Conservation (phyloP, 2,329 filamentous ascomycete species). For the Lachnellula hyalina region DNA sequence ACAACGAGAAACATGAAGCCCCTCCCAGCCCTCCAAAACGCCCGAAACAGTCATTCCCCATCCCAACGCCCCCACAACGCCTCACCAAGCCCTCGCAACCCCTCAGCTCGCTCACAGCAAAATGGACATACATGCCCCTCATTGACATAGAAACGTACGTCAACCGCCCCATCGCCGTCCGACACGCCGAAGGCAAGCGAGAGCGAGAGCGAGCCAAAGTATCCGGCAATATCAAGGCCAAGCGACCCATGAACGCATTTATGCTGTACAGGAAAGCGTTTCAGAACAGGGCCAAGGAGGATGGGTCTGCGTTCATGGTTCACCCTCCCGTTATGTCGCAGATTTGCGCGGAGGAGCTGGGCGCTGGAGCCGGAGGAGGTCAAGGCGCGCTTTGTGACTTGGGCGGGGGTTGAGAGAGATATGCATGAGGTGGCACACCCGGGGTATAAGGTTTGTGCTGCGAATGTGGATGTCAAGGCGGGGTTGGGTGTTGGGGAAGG, state of each 20-base stretch:
- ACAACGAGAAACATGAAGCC: background rate
- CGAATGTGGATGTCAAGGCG: background rate
- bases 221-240: constrained; percentile 64
- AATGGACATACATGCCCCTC: constrained; percentile 31
- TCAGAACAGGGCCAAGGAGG: constrained; percentile 74
- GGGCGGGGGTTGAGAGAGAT: constrained; percentile 70
- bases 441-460: background rate
- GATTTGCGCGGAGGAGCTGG: constrained; percentile 77
- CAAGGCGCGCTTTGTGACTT: constrained; percentile 65
- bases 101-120: background rate
- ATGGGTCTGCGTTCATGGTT: constrained; percentile 59
- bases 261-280: constrained; percentile 92
- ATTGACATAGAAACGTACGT: constrained; percentile 75
- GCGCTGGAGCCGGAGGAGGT: constrained; percentile 65
- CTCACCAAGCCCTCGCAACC: background rate
- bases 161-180: constrained; percentile 49
- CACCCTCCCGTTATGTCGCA: constrained; percentile 87
- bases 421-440: constrained; percentile 51
- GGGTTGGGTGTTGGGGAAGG: too few species aligned
- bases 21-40: background rate
- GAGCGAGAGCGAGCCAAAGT: constrained; percentile 28
- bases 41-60: background rate
- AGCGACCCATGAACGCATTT: constrained; percentile 91
- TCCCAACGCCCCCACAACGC: background rate
- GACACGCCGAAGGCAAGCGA: constrained; percentile 51